Base-by-base conservation (phyloP, 1,284 basidiomycete species). In the Amylostereum areolatum region DNA sequence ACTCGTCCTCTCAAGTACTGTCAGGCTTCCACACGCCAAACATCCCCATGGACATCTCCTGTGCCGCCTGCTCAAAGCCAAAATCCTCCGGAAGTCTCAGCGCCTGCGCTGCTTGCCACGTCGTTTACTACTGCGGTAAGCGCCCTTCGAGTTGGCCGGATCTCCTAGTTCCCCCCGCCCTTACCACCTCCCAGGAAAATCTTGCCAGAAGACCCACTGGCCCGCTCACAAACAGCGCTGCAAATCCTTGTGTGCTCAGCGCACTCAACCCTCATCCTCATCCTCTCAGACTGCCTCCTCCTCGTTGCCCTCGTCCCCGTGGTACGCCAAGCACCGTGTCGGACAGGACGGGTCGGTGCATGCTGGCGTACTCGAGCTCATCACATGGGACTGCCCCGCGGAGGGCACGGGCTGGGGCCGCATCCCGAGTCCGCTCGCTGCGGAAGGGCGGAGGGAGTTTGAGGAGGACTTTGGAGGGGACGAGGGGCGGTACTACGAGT, bases 281-380 rank as follows among this genome's bases (percentile, higher is more conserved):
- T 54, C 46, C 63, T 62, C 49, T 46, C 43, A 5, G 66, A 66
- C 46, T 59, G 63, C 7, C 53, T 40, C 37, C 47, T n/a, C n/a
- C n/a, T n/a, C n/a, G n/a, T n/a, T n/a, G n/a, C n/a, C n/a, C n/a
- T n/a, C n/a, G n/a, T n/a, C n/a, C n/a, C n/a, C n/a, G n/a, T n/a
- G n/a, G n/a, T n/a, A n/a, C n/a, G n/a, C n/a, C n/a, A n/a, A n/a
- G n/a, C n/a, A n/a, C n/a, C n/a, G n/a, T n/a, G n/a, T n/a, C n/a
- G n/a, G n/a, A n/a, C n/a, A n/a, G n/a, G n/a, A n/a, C n/a, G n/a
- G n/a, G n/a, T n/a, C n/a, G n/a, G n/a, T 25, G n/a, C 66, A 67
- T 53, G 64, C 65, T 47, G 66, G 66, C 4, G 48, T 57, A 12
- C 61, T 68, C n/a, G 66, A 69, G 52, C 59, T 69, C n/a, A 65